Percentiles rank a stretch among this genome's conserved stretches.
Conservation (phyloP, 768 basidiomycete genomes). For the Phaeolepiota aurea region DNA sequence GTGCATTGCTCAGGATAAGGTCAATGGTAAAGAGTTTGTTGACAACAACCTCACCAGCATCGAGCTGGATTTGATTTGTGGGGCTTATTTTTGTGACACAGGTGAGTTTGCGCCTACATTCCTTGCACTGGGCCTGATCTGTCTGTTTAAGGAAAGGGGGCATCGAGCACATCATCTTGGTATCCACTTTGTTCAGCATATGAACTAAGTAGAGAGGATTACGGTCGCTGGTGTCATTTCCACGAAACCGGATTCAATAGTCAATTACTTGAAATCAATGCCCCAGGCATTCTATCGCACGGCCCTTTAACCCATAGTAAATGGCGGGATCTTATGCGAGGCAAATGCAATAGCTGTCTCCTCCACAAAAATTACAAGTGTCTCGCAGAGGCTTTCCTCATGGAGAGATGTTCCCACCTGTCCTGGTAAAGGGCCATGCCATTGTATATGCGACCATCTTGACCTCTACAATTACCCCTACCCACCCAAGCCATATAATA, state of each 20-base stretch:
- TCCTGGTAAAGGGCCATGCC: no score
- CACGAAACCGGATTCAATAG: not conserved
- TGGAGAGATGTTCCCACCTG: not conserved
- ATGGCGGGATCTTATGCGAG: not conserved
- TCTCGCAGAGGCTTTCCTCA: not conserved
- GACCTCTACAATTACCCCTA: no score
- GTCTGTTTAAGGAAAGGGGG: not conserved
- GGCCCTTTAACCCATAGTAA: not conserved
- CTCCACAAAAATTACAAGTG: not conserved
- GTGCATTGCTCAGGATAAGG: not conserved
- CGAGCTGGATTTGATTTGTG: not conserved
- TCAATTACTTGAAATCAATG: not conserved
- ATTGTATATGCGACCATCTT: no score
- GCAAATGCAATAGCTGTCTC: not conserved
- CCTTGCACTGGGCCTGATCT: not conserved
- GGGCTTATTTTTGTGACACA: not conserved
- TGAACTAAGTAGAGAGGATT: not conserved
- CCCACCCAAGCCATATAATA: no score
- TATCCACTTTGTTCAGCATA: not conserved
- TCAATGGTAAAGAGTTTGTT: not conserved
- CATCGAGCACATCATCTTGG: not conserved
- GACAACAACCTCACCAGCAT: not conserved
- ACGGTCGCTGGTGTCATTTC: not conserved
- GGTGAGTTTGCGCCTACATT: not conserved
- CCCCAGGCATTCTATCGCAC: not conserved